Evolutionary conservation across 2,329 filamentous ascomycete species (phyloP).

Genomic region (Diaporthe amygdali): DNA sequence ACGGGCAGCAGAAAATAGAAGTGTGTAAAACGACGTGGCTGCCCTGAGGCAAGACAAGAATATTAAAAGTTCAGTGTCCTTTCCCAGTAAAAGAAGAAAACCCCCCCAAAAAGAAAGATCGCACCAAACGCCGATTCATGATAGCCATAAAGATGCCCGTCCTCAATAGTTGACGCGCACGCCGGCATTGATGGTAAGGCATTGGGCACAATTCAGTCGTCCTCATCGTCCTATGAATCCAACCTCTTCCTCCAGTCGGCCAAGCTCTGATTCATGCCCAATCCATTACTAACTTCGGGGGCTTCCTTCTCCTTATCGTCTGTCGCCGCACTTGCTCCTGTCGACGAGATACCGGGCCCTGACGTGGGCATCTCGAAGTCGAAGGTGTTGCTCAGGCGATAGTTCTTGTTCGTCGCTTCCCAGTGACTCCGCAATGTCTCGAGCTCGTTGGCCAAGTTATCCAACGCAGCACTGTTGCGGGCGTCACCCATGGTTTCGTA

Average conservation of each 20-base stretch:
- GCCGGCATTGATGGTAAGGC: not conserved
- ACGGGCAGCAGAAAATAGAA: not conserved
- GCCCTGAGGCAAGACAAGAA: conserved; percentile 9
- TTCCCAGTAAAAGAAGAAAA: conserved; percentile 4
- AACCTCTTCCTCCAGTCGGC: conserved; percentile 82
- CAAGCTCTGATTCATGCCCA: conserved; percentile 71
- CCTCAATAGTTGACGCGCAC: not conserved
- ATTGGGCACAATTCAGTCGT: not conserved
- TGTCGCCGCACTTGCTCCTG: conserved; percentile 34
- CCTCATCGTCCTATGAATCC: conserved; percentile 55
- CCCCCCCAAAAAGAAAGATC: not conserved
- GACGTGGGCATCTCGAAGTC: conserved; percentile 69
- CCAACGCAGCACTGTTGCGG: conserved; percentile 73
- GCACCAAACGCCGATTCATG: conserved; percentile 21
- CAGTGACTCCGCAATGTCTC: conserved; percentile 90
- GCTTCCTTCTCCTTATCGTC: conserved; percentile 41
- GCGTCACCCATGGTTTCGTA: conserved; percentile 62
- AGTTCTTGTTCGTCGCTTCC: conserved; percentile 96
- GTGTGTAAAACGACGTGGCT: not conserved
- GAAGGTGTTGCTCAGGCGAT: conserved; percentile 86
- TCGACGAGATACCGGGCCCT: conserved; percentile 16
- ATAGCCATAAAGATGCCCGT: conserved; percentile 14
- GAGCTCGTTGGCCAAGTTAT: conserved; percentile 89
- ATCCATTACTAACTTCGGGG: conserved; percentile 30
- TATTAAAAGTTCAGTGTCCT: conserved; percentile 21